Evolutionary conservation across 768 basidiomycete species (phyloP).

Genomic region (Lyophyllum shimeji): DNA sequence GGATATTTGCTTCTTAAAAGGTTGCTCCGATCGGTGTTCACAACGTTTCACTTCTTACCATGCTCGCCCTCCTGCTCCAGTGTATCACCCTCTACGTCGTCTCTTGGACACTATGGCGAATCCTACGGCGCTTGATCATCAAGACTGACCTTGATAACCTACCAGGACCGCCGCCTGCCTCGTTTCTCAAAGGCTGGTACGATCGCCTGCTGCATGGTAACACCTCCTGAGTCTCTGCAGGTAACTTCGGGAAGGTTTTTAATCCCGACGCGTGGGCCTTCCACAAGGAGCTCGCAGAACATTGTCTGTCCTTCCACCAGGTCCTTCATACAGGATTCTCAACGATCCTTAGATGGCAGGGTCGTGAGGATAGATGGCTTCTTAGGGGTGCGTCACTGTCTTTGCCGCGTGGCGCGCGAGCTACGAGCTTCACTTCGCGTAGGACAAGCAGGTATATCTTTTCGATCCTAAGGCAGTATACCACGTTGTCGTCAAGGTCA

Average conservation of each 20-base stretch:
- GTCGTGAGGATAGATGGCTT: neutral
- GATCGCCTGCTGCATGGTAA: neutral
- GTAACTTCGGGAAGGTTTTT: neutral
- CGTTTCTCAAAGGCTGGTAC: neutral
- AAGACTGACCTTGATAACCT: constrained; percentile 7
- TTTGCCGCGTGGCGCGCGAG: neutral
- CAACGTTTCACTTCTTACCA: neutral
- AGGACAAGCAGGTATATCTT: constrained; percentile 23
- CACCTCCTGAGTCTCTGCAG: neutral
- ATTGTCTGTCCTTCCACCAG: neutral
- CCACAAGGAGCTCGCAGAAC: neutral
- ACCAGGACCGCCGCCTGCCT: neutral
- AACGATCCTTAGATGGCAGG: neutral
- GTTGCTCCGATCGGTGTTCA: too few species aligned
- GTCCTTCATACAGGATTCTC: neutral
- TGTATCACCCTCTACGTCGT: neutral
- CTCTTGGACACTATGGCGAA: constrained; percentile 4
- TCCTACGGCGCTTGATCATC: neutral
- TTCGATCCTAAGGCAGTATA: constrained; percentile 35
- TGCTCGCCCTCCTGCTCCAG: neutral
- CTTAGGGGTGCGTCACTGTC: neutral
- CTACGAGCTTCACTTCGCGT: neutral
- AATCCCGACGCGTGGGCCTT: neutral
- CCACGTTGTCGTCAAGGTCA: constrained; percentile 31
- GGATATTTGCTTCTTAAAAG: neutral